A percentile compares a stretch with the other conserved stretches of the same genome.
These are phyloP conservation scores for Sanguinoderma infundibulare DNA, from an alignment of 1,284 basidiomycete genomes.

Conservation along the genomic window DNA sequence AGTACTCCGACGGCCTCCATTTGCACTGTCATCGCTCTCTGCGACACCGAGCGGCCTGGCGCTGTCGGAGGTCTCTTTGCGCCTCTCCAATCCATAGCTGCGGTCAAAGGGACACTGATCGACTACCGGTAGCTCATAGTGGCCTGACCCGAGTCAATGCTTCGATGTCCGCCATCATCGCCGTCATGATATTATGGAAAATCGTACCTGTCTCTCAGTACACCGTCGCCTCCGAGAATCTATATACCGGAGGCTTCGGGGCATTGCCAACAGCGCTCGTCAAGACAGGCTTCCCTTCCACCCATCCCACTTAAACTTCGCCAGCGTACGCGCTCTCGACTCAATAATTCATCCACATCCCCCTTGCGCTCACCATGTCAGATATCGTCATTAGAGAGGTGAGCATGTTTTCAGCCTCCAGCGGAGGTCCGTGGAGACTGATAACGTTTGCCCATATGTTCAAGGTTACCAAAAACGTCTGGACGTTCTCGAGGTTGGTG, in stretches of 20 bases:
- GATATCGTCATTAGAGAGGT: constrained; percentile 29
- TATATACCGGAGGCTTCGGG: no score
- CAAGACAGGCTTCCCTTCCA: neutral
- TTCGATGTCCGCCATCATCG: no score
- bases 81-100: neutral
- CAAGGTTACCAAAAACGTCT: constrained; percentile 65
- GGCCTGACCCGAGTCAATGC: no score
- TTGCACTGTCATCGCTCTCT: neutral
- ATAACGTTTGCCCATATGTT: neutral
- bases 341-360: neutral
- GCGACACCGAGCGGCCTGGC: neutral
- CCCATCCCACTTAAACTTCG: neutral
- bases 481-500: constrained; percentile 71
- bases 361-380: constrained; percentile 14
- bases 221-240: neutral
- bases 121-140: neutral
- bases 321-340: no score
- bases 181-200: neutral
- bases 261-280: neutral
- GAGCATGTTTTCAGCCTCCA: neutral
- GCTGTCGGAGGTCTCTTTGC: neutral
- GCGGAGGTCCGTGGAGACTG: neutral
- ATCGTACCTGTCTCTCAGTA: neutral
- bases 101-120: neutral
- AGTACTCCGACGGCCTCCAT: no score